phyloP scores from a whole-genome alignment of 345 rosid species.

The Salix viminalis region DNA sequence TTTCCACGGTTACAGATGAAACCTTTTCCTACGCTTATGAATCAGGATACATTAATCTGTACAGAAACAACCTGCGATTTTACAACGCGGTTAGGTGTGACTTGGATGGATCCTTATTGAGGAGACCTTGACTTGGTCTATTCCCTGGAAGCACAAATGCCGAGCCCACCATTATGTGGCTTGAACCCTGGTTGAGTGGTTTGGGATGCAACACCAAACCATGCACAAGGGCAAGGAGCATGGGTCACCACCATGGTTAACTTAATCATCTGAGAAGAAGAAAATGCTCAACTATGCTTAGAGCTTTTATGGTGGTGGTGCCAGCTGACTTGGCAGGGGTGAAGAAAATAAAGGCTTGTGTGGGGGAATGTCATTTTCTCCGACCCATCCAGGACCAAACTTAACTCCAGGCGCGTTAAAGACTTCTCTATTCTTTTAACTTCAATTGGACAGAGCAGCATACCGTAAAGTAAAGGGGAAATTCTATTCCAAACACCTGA shows the following conservation, averaged over 20 bases:
- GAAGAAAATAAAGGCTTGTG: constrained; percentile 25
- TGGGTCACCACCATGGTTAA: constrained; percentile 29
- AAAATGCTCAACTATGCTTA: not conserved
- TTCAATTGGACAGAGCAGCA: constrained; percentile 32
- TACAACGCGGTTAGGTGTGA: constrained; percentile 25
- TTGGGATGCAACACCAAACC: not conserved
- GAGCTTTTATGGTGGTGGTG: constrained; percentile 18
- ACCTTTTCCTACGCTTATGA: constrained; percentile 6
- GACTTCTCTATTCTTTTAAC: constrained; percentile 48
- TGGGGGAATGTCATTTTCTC: constrained; percentile 52
- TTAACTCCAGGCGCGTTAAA: constrained; percentile 46
- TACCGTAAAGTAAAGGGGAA: not conserved
- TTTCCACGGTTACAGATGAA: constrained; percentile 23
- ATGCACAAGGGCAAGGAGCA: not conserved
- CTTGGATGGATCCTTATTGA: constrained; percentile 21
- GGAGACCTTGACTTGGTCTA: constrained; percentile 15
- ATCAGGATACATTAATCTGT: constrained; percentile 29
- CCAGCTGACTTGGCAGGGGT: constrained; percentile 12
- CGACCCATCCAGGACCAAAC: constrained; percentile 91
- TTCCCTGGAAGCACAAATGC: constrained; percentile 4
- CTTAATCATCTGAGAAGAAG: not conserved
- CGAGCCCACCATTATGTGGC: not conserved
- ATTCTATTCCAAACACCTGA: not conserved
- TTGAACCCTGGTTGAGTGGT: not conserved
- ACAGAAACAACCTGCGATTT: constrained; percentile 32